Percentiles rank a stretch among this genome's conserved stretches.
Conservation (phyloP, 306 rosid genomes). For the Cicer cuneatum region DNA sequence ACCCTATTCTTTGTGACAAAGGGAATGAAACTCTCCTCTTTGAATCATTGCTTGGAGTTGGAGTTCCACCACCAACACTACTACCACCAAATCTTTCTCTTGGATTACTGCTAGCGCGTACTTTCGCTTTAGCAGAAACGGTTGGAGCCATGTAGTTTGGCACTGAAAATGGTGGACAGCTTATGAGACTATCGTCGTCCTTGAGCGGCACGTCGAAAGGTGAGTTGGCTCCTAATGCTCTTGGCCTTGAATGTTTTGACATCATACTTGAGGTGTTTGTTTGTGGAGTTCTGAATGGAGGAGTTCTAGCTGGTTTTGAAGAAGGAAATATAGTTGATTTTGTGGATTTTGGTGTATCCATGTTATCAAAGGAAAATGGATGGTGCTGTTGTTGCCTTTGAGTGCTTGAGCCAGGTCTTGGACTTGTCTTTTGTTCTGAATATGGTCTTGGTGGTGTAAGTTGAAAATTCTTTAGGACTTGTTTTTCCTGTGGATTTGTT, state of each 20-base stretch:
- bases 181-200: constrained; percentile 87
- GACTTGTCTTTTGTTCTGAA: constrained; percentile 72
- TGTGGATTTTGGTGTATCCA: constrained; percentile 76
- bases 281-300: constrained; percentile 63
- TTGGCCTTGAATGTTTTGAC: constrained; percentile 59
- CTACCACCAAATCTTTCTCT: constrained; percentile 71
- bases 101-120: constrained; percentile 69
- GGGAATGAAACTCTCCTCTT: constrained; percentile 83
- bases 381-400: constrained; percentile 49
- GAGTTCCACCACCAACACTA: constrained; percentile 49
- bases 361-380: constrained; percentile 59
- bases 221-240: constrained; percentile 58
- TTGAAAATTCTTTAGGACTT: constrained; percentile 64
- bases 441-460: constrained; percentile 80
- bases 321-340: constrained; percentile 64
- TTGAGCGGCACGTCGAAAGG: constrained; percentile 66
- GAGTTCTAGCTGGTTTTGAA: constrained; percentile 55
- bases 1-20: constrained; percentile 73
- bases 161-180: constrained; percentile 95
- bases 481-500: constrained; percentile 64
- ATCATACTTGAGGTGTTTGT: constrained; percentile 53
- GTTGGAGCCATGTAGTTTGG: constrained; percentile 93
- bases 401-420: constrained; percentile 63
- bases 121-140: constrained; percentile 79
- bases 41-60: constrained; percentile 63